A percentile compares a stretch with the other conserved stretches of the same genome.
phyloP scores from a whole-genome alignment of 345 rosid genomes.

The Aethionema arabicum region DNA sequence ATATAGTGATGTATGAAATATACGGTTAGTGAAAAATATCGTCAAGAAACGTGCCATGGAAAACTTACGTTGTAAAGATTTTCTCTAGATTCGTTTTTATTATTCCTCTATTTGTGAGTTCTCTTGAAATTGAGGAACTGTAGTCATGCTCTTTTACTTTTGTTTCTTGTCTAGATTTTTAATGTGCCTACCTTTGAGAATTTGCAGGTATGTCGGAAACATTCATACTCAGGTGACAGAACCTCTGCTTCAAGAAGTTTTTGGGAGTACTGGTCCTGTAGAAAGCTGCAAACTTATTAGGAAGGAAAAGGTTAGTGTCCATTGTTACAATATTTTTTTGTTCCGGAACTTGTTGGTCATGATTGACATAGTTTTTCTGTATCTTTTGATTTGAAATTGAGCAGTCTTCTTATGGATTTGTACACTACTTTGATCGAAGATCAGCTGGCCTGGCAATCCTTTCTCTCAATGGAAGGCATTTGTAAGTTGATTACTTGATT shows the following conservation, averaged over 20 bases:
- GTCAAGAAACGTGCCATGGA: conserved; percentile 3
- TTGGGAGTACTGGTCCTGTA: conserved; percentile 89
- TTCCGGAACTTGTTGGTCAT: too few species aligned
- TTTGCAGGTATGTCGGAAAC: conserved; percentile 47
- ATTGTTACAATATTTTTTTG: too few species aligned
- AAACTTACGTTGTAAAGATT: too few species aligned
- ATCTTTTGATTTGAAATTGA: conserved; percentile 19
- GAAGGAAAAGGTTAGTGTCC: conserved; percentile 72
- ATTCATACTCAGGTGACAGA: conserved; percentile 37
- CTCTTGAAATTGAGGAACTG: not conserved
- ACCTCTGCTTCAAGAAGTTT: conserved; percentile 59
- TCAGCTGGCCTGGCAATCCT: conserved; percentile 88
- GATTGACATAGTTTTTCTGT: conserved; percentile 1
- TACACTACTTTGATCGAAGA: conserved; percentile 91
- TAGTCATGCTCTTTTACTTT: not conserved
- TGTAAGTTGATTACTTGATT: conserved; percentile 50
- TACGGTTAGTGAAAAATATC: not conserved
- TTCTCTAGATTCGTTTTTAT: not conserved
- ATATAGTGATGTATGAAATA: not conserved
- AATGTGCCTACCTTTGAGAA: conserved; percentile 37
- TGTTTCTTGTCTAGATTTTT: conserved; percentile 13
- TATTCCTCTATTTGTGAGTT: not conserved
- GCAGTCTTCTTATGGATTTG: conserved; percentile 93
- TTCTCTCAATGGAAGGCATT: conserved; percentile 86
- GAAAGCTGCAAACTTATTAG: conserved; percentile 90